Evolutionary conservation across 139 green algal genomes (phyloP).

Genomic region (Coelastrella sp.): DNA sequence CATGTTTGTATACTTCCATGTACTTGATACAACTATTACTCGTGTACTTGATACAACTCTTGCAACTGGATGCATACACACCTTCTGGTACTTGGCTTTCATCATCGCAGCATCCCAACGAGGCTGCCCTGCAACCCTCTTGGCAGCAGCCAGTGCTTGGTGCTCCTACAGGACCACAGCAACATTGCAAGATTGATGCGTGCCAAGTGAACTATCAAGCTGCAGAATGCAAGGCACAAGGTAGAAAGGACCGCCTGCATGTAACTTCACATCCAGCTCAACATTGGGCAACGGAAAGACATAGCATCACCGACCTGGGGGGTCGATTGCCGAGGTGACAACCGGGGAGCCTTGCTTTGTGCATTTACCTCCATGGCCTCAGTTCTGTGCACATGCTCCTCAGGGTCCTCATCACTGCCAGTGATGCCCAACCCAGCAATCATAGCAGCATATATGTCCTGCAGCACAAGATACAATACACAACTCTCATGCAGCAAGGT

Average conservation of each 20-base stretch:
- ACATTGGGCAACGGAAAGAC: no score
- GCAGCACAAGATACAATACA: not conserved
- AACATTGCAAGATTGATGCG: no score
- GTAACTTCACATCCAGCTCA: no score
- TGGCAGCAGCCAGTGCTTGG: not conserved
- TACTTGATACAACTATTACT: not conserved
- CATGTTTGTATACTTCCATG: not conserved
- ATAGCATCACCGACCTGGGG: no score
- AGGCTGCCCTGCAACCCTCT: not conserved
- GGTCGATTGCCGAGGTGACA: no score
- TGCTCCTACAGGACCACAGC: constrained; percentile 23
- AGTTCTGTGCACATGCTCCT: not conserved
- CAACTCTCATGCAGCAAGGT: not conserved
- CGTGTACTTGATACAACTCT: not conserved
- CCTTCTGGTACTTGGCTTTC: constrained; percentile 37
- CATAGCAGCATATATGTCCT: constrained; percentile 47
- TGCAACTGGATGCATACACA: not conserved
- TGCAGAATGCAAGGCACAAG: no score
- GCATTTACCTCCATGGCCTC: not conserved
- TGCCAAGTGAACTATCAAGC: not conserved
- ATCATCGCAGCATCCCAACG: not conserved
- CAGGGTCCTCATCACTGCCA: not conserved
- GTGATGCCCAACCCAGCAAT: not conserved
- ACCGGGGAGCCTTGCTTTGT: not conserved
- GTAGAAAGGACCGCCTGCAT: no score